Evolutionary conservation across 2,329 filamentous ascomycete genomes (phyloP), one percentile per base, ranked within the genome.

Genomic region (Drechslerella dactyloides): DNA sequence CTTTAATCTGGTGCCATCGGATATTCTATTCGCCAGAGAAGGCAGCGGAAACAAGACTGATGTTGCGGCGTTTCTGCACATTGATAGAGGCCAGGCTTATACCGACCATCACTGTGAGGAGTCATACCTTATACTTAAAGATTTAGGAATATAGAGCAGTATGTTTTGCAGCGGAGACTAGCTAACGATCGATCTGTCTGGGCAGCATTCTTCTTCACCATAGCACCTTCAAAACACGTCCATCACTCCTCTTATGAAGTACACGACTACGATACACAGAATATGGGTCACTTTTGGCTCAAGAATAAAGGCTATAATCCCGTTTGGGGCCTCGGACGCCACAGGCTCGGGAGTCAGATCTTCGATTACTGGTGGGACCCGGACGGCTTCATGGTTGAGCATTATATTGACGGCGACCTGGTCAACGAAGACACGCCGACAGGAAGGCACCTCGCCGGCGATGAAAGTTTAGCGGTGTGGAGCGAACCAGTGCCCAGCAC

Each of bases 291-390:
- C 79, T 84, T 89, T 76, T 90, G 87, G 86, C 80, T 91, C 73
- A 81, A 81, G 1, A 80, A 85, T 73, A 85, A 86, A 78, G 85
- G 85, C 1, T 89, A 89, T 77, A 83, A 82, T 75, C 84, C 83
- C 75, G 87, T 87, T 73, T 91, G 89, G 89, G 89, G 89, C 1
- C 85, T 91, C 0, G 89, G 89, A 0, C 79, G 89, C 58, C 88
- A 90, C 80, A 84, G 90, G 21, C 82, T 90, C 75, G 88, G 88
- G 2, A 86, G 84, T 73, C 88, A 90, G 79, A 85, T 90, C 57
- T 91, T 90, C 75, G 87, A 90, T 76, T 90, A 89, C 78, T 89
- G 87, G 87, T 87, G 85, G 76, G 87, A 89, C 78, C 84, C 85
- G 0, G 82, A 81, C 1, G 81, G 82, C 0, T 87, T 88, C 76